Base-by-base conservation (phyloP, 371 early-diverging fungal genomes). In the Gilbertella persicaria region DNA sequence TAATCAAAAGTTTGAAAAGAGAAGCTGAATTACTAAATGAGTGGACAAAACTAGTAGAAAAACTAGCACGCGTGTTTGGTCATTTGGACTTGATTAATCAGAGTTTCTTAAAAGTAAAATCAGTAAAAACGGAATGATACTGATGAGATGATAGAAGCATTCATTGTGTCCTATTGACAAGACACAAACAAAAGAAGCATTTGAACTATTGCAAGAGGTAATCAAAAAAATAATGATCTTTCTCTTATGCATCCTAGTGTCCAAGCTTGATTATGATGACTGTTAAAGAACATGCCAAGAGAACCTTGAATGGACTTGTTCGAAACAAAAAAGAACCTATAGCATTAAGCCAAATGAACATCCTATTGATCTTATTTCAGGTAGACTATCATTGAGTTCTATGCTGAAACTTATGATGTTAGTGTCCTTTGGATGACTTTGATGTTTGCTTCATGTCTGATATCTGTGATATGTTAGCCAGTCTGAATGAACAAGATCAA, bases 331-430 rank as follows among this genome's bases (percentile, higher is more conserved):
- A 65, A 33, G 55, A 60, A 8, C 45, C 19, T 1, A 42, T 48
- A 3, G 5, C 39, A 5, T 25, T 44, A 6, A 17, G 36, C 4
- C 49, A 64, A 10, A 14, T 71, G 8, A 68, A 69, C 45, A 43
- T 60, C 7, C 46, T 75, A 5, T 55, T 75, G 9, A 66, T 69
- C 13, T 17, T 69, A 48, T 75, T 71, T 28, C 75, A 71, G 56
- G 71, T 66, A 62, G 44, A 12, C 50, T 13, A 23, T 5, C 9
- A 33, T n/a, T n/a, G 38, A 45, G 12, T 26, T n/a, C 23, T 14
- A 17, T 42, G 26, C 29, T 40, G 3, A 38, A 37, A 29, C 0
- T 14, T 10, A 7, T 6, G 0, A 23, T 30, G 28, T 16, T 41
- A 67, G 74, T 69, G 63, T 39, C 39, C 61, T 20, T 19, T 60